Conservation (phyloP, 2,329 filamentous ascomycete genomes). For the Trichoderma arundinaceum region DNA sequence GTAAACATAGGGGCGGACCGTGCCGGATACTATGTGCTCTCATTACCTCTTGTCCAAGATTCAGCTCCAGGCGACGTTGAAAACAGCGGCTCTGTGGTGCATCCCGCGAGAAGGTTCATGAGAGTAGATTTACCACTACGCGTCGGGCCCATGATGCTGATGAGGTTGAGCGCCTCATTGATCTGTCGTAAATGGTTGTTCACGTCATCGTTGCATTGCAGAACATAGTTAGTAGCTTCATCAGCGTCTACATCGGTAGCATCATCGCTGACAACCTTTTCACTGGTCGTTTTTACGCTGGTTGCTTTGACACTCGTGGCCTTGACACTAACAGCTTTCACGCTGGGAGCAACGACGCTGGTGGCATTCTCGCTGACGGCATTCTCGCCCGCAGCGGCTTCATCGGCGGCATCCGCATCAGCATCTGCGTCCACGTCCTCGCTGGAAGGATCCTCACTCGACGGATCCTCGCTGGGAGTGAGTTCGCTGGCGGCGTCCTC, state of each 20-base stretch:
- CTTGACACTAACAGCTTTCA: background rate
- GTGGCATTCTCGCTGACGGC: constrained; percentile 11
- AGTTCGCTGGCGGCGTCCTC: background rate
- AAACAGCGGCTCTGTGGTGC: constrained; percentile 20
- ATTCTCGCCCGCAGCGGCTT: background rate
- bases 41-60: constrained; percentile 28
- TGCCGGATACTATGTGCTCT: background rate
- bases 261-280: constrained; percentile 9
- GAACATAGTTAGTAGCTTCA: constrained; percentile 16
- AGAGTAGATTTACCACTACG: constrained; percentile 26
- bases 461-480: background rate
- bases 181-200: constrained; percentile 25
- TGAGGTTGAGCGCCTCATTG: constrained; percentile 27
- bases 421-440: background rate
- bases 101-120: constrained; percentile 27
- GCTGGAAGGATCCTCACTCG: background rate
- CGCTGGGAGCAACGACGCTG: constrained; percentile 1
- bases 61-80: constrained; percentile 24
- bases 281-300: constrained; percentile 9
- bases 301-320: background rate
- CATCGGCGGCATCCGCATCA: background rate
- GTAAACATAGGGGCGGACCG: background rate
- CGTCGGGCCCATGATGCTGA: constrained; percentile 30
- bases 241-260: constrained; percentile 20
- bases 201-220: constrained; percentile 23